phyloP scores from a whole-genome alignment of 176 grass and related monocot genomes.

The Thinopyrum elongatum region DNA sequence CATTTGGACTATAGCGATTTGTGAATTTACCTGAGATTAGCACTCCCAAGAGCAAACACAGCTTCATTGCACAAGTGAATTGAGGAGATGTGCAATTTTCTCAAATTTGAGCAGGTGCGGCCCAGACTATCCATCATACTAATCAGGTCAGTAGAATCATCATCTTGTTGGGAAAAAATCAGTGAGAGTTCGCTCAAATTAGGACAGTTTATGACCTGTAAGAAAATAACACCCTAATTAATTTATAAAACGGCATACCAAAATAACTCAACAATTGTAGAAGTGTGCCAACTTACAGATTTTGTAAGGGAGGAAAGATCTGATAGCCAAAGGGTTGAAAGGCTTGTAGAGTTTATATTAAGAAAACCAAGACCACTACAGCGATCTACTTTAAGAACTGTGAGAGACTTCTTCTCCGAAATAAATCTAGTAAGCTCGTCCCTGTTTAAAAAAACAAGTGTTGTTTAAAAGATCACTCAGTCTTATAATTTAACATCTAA shows the following conservation, averaged over 20 bases:
- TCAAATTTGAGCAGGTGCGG: conserved; percentile 65
- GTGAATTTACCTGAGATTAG: conserved; percentile 68
- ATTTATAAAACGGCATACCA: conserved; percentile 20
- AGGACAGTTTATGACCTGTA: conserved; percentile 81
- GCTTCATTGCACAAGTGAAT: conserved; percentile 69
- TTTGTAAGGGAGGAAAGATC: conserved; percentile 69
- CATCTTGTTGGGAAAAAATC: conserved; percentile 59
- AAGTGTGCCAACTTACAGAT: conserved; percentile 39
- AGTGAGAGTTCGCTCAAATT: conserved; percentile 78
- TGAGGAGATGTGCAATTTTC: conserved; percentile 71
- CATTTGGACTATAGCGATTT: background rate
- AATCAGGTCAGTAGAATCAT: conserved; percentile 73
- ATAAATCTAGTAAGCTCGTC: conserved; percentile 73
- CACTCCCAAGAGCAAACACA: conserved; percentile 69
- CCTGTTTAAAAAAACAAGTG: conserved; percentile 31
- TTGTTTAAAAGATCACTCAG: background rate
- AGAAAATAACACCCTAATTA: conserved; percentile 18
- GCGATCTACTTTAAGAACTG: conserved; percentile 66
- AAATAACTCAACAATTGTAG: background rate
- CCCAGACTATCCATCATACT: conserved; percentile 70
- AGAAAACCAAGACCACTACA: conserved; percentile 70
- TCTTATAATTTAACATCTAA: background rate
- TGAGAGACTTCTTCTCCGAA: conserved; percentile 59
- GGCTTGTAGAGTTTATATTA: conserved; percentile 66
- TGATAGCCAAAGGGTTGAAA: conserved; percentile 68